A percentile compares a stretch with the other conserved stretches of the same genome.
These are phyloP conservation scores for Monosporascus sp. DNA, from an alignment of 2,329 filamentous ascomycete genomes.

Conservation along the genomic window DNA sequence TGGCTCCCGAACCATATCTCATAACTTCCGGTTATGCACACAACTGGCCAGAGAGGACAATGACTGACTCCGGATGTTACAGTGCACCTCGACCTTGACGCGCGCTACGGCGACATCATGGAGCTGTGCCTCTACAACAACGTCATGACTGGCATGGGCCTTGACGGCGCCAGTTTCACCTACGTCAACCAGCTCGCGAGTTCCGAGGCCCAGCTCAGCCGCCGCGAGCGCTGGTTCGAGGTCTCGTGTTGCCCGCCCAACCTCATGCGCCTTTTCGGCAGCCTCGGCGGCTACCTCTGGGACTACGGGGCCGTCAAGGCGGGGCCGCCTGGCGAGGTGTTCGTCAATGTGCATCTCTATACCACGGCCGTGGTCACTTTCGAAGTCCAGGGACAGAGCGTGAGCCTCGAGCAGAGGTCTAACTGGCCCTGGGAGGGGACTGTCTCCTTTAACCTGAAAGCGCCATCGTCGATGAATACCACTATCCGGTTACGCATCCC, in stretches of 20 bases:
- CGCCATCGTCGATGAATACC: slow-evolving; percentile 23
- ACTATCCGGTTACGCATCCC: slow-evolving; percentile 49
- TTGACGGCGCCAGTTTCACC: slow-evolving; percentile 51
- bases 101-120: slow-evolving; percentile 52
- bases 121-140: slow-evolving; percentile 57
- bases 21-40: no score
- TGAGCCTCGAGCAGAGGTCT: slow-evolving; percentile 43
- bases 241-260: slow-evolving; percentile 58
- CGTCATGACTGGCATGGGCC: slow-evolving; percentile 51
- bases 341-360: slow-evolving; percentile 52
- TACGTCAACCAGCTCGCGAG: slow-evolving; percentile 58
- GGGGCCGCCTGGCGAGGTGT: slow-evolving; percentile 13
- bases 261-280: slow-evolving; percentile 48
- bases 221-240: slow-evolving; percentile 52
- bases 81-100: slow-evolving; percentile 46
- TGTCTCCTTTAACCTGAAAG: slow-evolving; percentile 38
- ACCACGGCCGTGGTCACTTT: slow-evolving; percentile 41
- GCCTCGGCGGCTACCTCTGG: slow-evolving; percentile 53
- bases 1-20: no score
- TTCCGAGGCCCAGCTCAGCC: slow-evolving; percentile 41
- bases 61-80: no score
- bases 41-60: no score
- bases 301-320: slow-evolving; percentile 26
- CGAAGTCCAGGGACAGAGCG: slow-evolving; percentile 22
- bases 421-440: slow-evolving; percentile 54